Evolutionary conservation across 805 yeast species (phyloP), one percentile per base, ranked within the genome.

Genomic region (Candida broadrunensis): DNA sequence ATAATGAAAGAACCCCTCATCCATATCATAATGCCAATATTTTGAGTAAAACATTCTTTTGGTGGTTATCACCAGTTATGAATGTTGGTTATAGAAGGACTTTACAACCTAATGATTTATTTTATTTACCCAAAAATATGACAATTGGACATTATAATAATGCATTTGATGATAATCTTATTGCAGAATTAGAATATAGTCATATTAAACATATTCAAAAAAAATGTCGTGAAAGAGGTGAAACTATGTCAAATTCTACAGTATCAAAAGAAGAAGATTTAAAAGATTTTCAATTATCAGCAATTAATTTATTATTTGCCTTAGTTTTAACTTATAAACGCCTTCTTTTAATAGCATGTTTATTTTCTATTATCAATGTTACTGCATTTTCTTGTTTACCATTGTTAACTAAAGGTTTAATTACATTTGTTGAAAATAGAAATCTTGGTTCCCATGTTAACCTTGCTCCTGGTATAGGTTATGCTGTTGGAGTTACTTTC

Each of bases 51-150:
- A 23, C 68, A 0, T 75, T 80, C 50, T 78, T 81, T 55, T 73
- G 81, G 78, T 84, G 88, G 87, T 58, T 83, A 33, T 55, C 62
- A 29, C 87, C 87, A 0, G 49, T 84, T 36, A 59, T 84, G 66
- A 63, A 58, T 16, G 75, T 75, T 5, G 89, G 89, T 7, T 84
- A 84, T 57, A 80, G 75, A 55, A 70, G 89, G 51, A 81, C 88
- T 0, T 57, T 84, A 33, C 75, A 74, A 32, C 77, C 82, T 4
- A 72, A 73, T 37, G 89, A 84, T 58, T 52, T 83, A 46, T 83
- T 44, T 48, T 37, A 36, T 18, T 50, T 63, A 33, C 50, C 60
- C 9, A 63, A 60, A 26, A 56, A 60, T 25, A 45, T 65, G 58
- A 59, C 57, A 41, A 58, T 63, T 16, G 56, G 60, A 24, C 36